A percentile compares a stretch with the other conserved stretches of the same genome.
These are phyloP conservation scores for Chiua virens DNA, from an alignment of 768 basidiomycete species.

Conservation along the genomic window DNA sequence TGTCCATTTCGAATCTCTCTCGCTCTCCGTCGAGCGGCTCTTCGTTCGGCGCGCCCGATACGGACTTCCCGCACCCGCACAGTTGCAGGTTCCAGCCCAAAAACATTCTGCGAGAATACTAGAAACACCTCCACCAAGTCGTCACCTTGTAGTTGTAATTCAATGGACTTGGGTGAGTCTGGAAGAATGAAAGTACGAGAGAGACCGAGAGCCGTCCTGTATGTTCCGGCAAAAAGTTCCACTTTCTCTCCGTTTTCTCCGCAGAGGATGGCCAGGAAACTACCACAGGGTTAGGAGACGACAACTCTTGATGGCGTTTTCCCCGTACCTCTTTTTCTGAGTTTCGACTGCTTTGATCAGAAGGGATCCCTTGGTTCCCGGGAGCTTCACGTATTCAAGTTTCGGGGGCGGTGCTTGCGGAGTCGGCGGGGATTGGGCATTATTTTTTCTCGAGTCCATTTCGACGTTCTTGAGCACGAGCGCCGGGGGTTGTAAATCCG, in stretches of 20 bases:
- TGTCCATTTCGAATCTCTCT: slow-evolving; percentile 60
- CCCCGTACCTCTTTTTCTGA: slow-evolving; percentile 73
- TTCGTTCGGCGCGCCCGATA: slow-evolving; percentile 83
- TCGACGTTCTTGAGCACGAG: slow-evolving; percentile 39
- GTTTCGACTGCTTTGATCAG: slow-evolving; percentile 89
- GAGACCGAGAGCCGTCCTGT: slow-evolving; percentile 82
- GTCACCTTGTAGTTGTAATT: slow-evolving; percentile 87
- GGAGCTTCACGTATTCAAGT: slow-evolving; percentile 89
- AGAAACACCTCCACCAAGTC: slow-evolving; percentile 91
- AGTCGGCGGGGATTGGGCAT: slow-evolving; percentile 32
- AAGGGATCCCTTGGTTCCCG: slow-evolving; percentile 84
- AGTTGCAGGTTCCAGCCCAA: slow-evolving; percentile 89
- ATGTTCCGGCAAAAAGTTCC: slow-evolving; percentile 90
- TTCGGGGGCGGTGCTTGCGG: slow-evolving; percentile 73
- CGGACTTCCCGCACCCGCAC: slow-evolving; percentile 93
- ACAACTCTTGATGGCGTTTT: background rate
- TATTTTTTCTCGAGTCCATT: slow-evolving; percentile 38
- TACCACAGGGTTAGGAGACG: slow-evolving; percentile 27
- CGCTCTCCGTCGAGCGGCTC: slow-evolving; percentile 79
- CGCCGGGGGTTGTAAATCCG: slow-evolving; percentile 50
- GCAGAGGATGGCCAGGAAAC: slow-evolving; percentile 90
- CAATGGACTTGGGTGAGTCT: slow-evolving; percentile 84
- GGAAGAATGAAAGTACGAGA: slow-evolving; percentile 94
- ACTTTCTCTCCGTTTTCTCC: slow-evolving; percentile 93
- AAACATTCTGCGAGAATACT: slow-evolving; percentile 89